Evolutionary conservation across 352 stramenopile genomes (phyloP), one percentile per base, ranked within the genome.

Genomic region (Phytopythium cucurbitacearum): DNA sequence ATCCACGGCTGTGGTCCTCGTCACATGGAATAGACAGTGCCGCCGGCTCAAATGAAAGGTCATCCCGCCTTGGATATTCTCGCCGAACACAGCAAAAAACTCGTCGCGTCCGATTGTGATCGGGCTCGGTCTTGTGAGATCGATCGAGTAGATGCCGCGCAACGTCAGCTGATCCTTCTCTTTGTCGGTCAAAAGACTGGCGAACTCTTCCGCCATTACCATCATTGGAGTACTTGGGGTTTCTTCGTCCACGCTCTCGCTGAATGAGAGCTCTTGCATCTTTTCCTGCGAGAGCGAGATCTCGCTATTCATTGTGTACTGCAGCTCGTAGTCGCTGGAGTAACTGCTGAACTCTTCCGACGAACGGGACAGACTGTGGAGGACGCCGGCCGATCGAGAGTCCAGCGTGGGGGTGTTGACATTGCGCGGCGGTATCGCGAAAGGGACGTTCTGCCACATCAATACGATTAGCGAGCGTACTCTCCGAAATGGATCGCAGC

Each of bases 201-300:
- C 65, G 21, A 89, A 76, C 37, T 56, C 61, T 33, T 76, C 62
- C 36, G 54, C 64, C 1, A 89, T 65, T 1, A 64, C 63, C 33
- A 91, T 51, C 2, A 76, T 53, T 35, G 69, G 48, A 8, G 48
- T 35, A 1, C 48, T 10, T 10, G 60, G 50, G 10, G 48, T 46
- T 5, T 71, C 58, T 38, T 62, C 52, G 36, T 65, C 33, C 6
- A 69, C 57, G 50, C 71, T 82, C 57, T 90, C 80, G 33, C 67
- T 71, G 28, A 90, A 69, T 32, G 76, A 88, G 9, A 89, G 42
- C 56, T 84, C 80, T n/a, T 70, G 69, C 10, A 88, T 52, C 48
- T 83, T 86, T 39, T 87, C 71, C 52, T 89, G 75, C 0, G 77
- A 91, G 34, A 83, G 69, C 1, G 80, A 87, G 13, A 91, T 73